Evolutionary conservation across 768 basidiomycete species (phyloP), one percentile per base, ranked within the genome.

Genomic region (Boletus subcaerulescens): DNA sequence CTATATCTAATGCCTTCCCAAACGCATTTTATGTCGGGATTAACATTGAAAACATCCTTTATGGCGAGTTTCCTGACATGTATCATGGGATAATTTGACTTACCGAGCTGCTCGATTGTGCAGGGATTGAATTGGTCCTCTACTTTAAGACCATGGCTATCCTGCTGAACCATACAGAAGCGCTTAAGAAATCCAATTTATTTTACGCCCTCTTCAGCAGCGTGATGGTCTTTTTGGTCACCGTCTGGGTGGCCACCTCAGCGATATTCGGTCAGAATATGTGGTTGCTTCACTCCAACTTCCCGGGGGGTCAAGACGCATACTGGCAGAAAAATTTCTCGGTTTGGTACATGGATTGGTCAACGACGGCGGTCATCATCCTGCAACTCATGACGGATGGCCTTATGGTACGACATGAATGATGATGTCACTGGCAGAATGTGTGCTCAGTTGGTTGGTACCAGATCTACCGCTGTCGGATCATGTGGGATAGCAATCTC

Each of bases 391-490:
- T 76, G 56, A 68, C 67, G 4, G 73, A 76, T 29, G 76, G 58
- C 2, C 54, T 64, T 10, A 63, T 65, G 64, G 63, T 64, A 45
- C 22, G 45, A 35, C 35, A 13, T 18, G 18, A 2, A 13, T 6
- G 3, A 45, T 7, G n/a, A 11, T 20, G 9, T 41, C n/a, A 14
- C 14, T 14, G 38, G 38, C 17, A n/a, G 24, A 8, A 39, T n/a
- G n/a, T 12, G 10, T 36, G 29, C 32, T 63, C 20, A 65, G n/a
- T 38, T 10, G 44, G 12, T 45, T 51, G 29, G 8, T 56, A 71
- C 20, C 41, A 77, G 77, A 65, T 78, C 22, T 67, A 74, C 52
- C 77, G 74, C 26, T 74, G 73, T 59, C 71, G 55, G 32, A 57
- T 74, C 18, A 56, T 77, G 32, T 77, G 73, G 72, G 42, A 64